These are phyloP conservation scores for Termitomyces sp. DNA, from an alignment of 768 basidiomycete genomes.

Conservation along the genomic window DNA sequence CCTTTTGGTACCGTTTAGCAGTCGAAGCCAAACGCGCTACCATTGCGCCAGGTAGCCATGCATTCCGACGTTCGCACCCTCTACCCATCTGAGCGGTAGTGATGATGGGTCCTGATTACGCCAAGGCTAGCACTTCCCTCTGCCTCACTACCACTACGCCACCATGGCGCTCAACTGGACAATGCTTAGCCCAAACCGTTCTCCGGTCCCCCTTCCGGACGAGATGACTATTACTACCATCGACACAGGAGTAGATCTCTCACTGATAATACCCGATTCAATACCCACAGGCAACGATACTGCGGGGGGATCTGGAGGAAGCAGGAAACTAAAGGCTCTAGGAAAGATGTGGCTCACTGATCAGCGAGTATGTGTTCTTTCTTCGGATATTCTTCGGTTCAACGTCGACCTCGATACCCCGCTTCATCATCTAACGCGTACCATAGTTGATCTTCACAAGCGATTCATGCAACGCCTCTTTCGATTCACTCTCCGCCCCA, in stretches of 20 bases:
- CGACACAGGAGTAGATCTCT: constrained; percentile 53
- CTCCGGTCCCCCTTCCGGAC: constrained; percentile 58
- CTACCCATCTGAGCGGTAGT: neutral
- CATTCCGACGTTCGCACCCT: no score
- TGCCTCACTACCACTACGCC: constrained; percentile 4
- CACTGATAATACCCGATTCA: constrained; percentile 51
- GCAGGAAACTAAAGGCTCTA: constrained; percentile 50
- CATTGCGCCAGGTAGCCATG: constrained; percentile 84
- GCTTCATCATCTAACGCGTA: neutral
- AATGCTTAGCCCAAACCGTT: constrained; percentile 53
- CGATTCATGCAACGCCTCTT: constrained; percentile 24
- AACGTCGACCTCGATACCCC: constrained; percentile 1
- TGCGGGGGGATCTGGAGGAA: constrained; percentile 50
- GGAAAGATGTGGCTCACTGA: constrained; percentile 68
- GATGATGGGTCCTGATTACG: neutral
- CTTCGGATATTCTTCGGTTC: neutral
- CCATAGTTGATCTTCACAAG: constrained; percentile 60
- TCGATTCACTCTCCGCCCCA: constrained; percentile 53
- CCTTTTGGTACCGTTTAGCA: constrained; percentile 78
- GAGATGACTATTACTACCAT: constrained; percentile 56
- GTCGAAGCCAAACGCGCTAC: constrained; percentile 96
- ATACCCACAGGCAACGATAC: constrained; percentile 34
- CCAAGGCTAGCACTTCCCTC: neutral
- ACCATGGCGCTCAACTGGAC: constrained; percentile 80
- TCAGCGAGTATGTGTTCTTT: constrained; percentile 51